Evolutionary conservation across 2,329 filamentous ascomycete genomes (phyloP).

Genomic region (Didymella arachidicola): DNA sequence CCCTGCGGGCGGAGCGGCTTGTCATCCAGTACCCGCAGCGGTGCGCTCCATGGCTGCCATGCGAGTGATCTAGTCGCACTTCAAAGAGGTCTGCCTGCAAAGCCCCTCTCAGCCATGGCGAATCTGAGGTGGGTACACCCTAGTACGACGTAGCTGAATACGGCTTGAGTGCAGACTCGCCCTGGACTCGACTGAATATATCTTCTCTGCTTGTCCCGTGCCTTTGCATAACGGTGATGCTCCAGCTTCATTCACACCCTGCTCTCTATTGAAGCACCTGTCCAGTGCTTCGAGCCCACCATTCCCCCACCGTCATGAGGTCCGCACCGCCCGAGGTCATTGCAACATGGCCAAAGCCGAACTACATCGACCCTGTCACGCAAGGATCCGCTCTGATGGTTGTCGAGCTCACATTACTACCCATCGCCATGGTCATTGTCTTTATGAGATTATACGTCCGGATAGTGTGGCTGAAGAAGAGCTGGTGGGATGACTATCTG

Average conservation of each 20-base stretch:
- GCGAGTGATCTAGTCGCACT: slow-evolving; percentile 37
- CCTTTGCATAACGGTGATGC: slow-evolving; percentile 39
- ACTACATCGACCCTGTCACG: slow-evolving; percentile 54
- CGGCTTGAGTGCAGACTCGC: slow-evolving; percentile 28
- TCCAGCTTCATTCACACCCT: slow-evolving; percentile 30
- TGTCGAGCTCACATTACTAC: slow-evolving; percentile 48
- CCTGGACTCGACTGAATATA: slow-evolving; percentile 33
- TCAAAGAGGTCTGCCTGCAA: slow-evolving; percentile 29
- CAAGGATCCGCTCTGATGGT: slow-evolving; percentile 54
- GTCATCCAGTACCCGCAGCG: slow-evolving; percentile 41
- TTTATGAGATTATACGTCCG: slow-evolving; percentile 47
- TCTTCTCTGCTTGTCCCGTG: slow-evolving; percentile 40
- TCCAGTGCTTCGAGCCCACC: slow-evolving; percentile 23
- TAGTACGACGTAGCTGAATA: slow-evolving; percentile 35
- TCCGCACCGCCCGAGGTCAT: slow-evolving; percentile 47
- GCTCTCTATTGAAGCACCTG: slow-evolving; percentile 30
- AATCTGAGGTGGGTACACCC: slow-evolving; percentile 12
- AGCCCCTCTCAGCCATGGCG: slow-evolving; percentile 35
- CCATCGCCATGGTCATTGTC: slow-evolving; percentile 48
- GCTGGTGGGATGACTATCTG: slow-evolving; percentile 51
- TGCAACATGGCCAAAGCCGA: slow-evolving; percentile 52
- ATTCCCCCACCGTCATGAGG: slow-evolving; percentile 37
- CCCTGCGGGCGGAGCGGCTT: slow-evolving; percentile 36
- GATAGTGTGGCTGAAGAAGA: slow-evolving; percentile 48
- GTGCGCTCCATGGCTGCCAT: slow-evolving; percentile 32